Conservation (phyloP, 805 yeast genomes). For the Starmerella vitae region DNA sequence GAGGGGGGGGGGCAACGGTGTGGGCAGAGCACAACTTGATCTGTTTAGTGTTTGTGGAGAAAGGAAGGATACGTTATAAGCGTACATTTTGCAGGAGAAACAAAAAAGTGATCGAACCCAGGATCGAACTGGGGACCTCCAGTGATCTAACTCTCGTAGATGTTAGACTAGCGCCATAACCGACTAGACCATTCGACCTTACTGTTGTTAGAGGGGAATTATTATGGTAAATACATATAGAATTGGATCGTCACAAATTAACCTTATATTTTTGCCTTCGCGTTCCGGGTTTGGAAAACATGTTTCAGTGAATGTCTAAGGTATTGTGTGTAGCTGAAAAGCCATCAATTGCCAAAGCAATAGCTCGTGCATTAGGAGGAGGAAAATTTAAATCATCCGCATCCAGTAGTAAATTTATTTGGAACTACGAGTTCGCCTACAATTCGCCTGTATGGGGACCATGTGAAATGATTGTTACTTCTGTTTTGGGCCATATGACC, state of each 20-base stretch:
- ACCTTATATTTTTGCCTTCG: too few species aligned
- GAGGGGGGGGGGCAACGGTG: background rate
- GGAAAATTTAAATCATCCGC: constrained; percentile 40
- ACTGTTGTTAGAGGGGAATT: too few species aligned
- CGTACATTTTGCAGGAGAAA: background rate
- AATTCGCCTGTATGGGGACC: constrained; percentile 48
- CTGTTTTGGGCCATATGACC: constrained; percentile 78
- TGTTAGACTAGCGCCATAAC: constrained; percentile 22
- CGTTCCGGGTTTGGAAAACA: too few species aligned
- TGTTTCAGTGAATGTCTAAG: background rate
- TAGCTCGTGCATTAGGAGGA: constrained; percentile 62
- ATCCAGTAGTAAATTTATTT: constrained; percentile 47
- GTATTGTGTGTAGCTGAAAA: constrained; percentile 94
- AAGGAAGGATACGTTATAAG: background rate
- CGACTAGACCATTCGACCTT: constrained; percentile 21
- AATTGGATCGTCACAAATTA: too few species aligned
- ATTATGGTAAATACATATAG: too few species aligned
- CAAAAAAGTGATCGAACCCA: constrained; percentile 20
- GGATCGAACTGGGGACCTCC: constrained; percentile 24
- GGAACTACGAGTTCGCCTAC: constrained; percentile 66
- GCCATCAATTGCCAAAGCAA: constrained; percentile 83
- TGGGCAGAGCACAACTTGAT: background rate
- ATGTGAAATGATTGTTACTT: constrained; percentile 78
- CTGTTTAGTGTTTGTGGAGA: background rate
- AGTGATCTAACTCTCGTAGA: constrained; percentile 17